These are phyloP conservation scores for Chaetomium tenue DNA, from an alignment of 495 filamentous ascomycete genomes.

Conservation along the genomic window DNA sequence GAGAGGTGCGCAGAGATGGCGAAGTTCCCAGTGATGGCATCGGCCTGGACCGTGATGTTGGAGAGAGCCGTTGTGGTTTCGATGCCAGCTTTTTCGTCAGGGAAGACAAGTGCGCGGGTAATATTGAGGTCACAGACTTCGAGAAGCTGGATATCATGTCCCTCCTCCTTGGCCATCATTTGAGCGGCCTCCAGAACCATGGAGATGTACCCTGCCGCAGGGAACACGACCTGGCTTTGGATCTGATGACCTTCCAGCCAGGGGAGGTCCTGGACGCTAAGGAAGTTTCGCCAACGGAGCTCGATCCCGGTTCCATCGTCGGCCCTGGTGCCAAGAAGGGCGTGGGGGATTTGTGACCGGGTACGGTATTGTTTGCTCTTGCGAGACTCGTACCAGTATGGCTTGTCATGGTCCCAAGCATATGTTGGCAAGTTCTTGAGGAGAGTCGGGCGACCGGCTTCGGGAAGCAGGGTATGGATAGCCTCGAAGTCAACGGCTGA, in stretches of 20 bases:
- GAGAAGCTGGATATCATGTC: neutral
- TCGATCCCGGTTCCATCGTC: constrained; percentile 34
- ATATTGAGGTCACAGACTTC: neutral
- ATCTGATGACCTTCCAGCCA: constrained; percentile 50
- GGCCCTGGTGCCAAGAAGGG: constrained; percentile 42
- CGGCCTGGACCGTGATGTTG: constrained; percentile 1
- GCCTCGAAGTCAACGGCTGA: constrained; percentile 9
- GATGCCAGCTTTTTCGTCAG: neutral
- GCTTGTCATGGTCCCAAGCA: constrained; percentile 47
- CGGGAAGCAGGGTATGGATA: neutral
- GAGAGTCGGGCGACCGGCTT: constrained; percentile 4
- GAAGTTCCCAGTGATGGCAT: neutral
- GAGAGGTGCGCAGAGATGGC: constrained; percentile 3
- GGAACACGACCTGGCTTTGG: constrained; percentile 49
- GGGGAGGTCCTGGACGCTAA: constrained; percentile 39
- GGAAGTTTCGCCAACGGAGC: constrained; percentile 45
- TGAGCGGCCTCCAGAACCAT: constrained; percentile 47
- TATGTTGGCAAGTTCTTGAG: constrained; percentile 50
- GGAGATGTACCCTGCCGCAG: constrained; percentile 51
- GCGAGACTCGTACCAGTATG: constrained; percentile 51
- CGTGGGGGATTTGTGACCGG: constrained; percentile 32
- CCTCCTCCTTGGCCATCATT: neutral
- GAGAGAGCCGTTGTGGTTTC: neutral
- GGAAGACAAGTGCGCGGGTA: neutral
- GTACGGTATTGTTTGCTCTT: constrained; percentile 28